phyloP scores from a whole-genome alignment of 169 alveolate genomes.

The Theileria luwenshuni region DNA sequence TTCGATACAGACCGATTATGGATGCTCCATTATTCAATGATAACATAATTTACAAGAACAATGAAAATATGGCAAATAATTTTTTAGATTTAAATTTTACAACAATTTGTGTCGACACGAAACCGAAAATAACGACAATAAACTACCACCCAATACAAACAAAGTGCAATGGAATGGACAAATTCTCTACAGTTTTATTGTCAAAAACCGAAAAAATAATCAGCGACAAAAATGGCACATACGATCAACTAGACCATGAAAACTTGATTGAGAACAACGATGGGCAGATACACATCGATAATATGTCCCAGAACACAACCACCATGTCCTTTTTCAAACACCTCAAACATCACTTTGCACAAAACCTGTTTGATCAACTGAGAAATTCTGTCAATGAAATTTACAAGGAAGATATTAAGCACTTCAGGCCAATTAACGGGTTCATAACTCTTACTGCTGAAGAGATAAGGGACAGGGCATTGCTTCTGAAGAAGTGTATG shows the following conservation, averaged over 20 bases:
- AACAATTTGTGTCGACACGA: no score
- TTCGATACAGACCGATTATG: no score
- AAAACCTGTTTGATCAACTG: conserved; percentile 34
- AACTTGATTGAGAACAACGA: background rate
- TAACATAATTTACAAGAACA: background rate
- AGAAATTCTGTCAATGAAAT: conserved; percentile 46
- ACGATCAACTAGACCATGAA: background rate
- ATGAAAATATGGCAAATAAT: background rate
- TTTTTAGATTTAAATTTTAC: background rate
- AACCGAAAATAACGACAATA: no score
- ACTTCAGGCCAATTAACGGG: conserved; percentile 3
- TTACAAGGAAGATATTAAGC: conserved; percentile 25
- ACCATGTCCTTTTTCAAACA: conserved; percentile 37
- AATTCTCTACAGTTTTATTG: conserved; percentile 1
- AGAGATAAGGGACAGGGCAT: conserved; percentile 36
- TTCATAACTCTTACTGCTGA: conserved; percentile 23
- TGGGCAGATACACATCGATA: background rate
- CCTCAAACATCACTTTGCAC: conserved; percentile 39
- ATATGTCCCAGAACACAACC: background rate
- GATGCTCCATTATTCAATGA: conserved; percentile 1
- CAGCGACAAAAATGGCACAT: background rate
- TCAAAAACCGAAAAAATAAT: background rate
- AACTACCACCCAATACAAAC: no score
- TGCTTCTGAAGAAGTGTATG: conserved; percentile 40
- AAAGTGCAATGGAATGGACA: no score